Evolutionary conservation across 2,329 filamentous ascomycete species (phyloP), one percentile per base, ranked within the genome.

Genomic region (Nigrospora osmanthi): DNA sequence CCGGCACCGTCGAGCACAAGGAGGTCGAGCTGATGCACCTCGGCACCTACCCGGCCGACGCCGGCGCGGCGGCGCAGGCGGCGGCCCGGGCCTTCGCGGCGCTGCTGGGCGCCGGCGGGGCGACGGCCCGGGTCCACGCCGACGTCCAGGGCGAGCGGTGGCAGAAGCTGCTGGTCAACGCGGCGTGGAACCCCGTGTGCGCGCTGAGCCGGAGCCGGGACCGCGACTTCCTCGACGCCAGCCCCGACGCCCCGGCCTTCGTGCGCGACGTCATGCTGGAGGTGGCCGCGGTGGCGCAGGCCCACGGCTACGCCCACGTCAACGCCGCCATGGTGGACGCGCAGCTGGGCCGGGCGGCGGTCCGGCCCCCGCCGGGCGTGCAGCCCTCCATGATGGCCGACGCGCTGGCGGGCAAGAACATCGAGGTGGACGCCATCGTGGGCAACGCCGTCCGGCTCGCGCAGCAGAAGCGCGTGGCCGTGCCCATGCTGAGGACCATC

Each of bases 101-200:
- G 3, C 58, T 79, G 12, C 49, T 79, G 10, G 48, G 55, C 16
- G 41, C 59, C 3, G 68, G 67, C 9, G 69, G 73, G 9, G 71
- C 66, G 4, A 69, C 66, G 11, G 66, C 66, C 3, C 52, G 57
- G 14, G 52, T 73, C 15, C 63, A 70, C 52, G 62, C 67, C 3
- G 69, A 79, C 51, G 62, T 81, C 23, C 76, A 80, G 54, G 52
- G 58, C 5, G 65, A 71, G 49, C 65, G 77, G 16, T 81, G 76
- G 76, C 57, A 56, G 35, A 81, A 81, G 56, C 63, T 80, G 15
- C 58, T 79, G 0, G 58, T 77, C 44, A 81, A 81, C 52, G 72
- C 67, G 1, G 61, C 69, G 3, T 79, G 73, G 71, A 80, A 80
- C 52, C 73, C 76, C 0, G 68, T 78, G 37, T 76, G 72, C 50